Percentiles rank a stretch among this genome's conserved stretches.
Conservation (phyloP, 2,329 filamentous ascomycete species). For the Colletotrichum tanaceti region DNA sequence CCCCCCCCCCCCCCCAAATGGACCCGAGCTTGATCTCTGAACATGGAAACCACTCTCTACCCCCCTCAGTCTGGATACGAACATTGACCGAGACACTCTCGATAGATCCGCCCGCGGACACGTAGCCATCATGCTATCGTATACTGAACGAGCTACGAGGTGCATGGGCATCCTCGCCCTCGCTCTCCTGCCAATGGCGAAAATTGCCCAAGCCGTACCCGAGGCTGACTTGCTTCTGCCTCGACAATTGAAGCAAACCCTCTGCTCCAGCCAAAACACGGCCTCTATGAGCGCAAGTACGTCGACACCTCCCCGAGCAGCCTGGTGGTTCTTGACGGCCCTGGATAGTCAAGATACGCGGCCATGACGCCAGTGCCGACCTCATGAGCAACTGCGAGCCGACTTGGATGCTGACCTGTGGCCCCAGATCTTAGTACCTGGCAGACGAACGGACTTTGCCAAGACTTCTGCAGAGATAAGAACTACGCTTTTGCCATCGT, state of each 20-base stretch:
- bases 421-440: slow-evolving; percentile 63
- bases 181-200: slow-evolving; percentile 44
- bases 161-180: slow-evolving; percentile 44
- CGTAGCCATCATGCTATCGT: slow-evolving; percentile 43
- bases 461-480: slow-evolving; percentile 63
- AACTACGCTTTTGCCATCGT: slow-evolving; percentile 76
- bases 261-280: slow-evolving; percentile 55
- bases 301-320: slow-evolving; percentile 30
- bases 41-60: slow-evolving; percentile 2
- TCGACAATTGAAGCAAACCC: slow-evolving; percentile 41
- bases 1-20: no score
- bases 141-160: slow-evolving; percentile 41
- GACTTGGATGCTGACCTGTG: slow-evolving; percentile 4
- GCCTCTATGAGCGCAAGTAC: slow-evolving; percentile 49
- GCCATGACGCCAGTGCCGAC: no score
- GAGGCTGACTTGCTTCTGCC: slow-evolving; percentile 17
- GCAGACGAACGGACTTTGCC: slow-evolving; percentile 78
- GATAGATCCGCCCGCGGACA: slow-evolving; percentile 20
- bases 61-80: not conserved
- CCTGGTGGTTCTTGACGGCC: not conserved
- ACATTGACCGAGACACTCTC: slow-evolving; percentile 15
- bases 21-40: slow-evolving; percentile 7
- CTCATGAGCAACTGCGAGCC: not conserved
- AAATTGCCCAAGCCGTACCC: slow-evolving; percentile 39
- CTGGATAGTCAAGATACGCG: not conserved